A percentile compares a stretch with the other conserved stretches of the same genome.
phyloP scores from a whole-genome alignment of 305 asterid genomes.

The Fraxinus sp. region DNA sequence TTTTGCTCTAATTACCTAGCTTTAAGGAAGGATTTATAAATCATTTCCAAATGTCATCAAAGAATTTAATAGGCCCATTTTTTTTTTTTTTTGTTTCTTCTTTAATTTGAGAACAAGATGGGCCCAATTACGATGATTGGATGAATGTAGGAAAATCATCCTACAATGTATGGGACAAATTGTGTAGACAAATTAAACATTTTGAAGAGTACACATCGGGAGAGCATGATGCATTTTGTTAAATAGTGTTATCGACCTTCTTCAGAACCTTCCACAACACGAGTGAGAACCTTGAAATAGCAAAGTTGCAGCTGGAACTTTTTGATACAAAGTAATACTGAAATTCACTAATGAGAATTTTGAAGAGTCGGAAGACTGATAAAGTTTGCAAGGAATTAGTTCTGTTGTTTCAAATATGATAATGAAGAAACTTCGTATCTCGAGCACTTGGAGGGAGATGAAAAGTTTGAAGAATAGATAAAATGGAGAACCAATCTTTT shows the following conservation, averaged over 20 bases:
- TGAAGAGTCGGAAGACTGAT: neutral
- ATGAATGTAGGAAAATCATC: neutral
- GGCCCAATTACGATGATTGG: neutral
- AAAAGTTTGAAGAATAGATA: neutral
- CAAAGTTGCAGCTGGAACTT: neutral
- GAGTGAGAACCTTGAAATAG: neutral
- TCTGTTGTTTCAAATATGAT: neutral
- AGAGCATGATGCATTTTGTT: neutral
- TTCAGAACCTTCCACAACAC: neutral
- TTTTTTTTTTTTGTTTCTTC: too few species aligned
- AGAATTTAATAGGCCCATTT: too few species aligned
- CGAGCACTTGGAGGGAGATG: neutral
- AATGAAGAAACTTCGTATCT: neutral
- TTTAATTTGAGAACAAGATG: too few species aligned
- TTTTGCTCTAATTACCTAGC: too few species aligned
- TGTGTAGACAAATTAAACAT: neutral
- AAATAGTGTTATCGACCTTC: neutral
- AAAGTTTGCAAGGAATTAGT: conserved; percentile 10
- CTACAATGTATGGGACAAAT: neutral
- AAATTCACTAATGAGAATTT: neutral
- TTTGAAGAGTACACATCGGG: neutral
- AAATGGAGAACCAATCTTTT: neutral
- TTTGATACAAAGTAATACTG: neutral
- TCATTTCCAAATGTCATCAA: too few species aligned
- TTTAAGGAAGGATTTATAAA: too few species aligned